phyloP scores from a whole-genome alignment of 2,329 filamentous ascomycete genomes.

The Aspergillus sp. region DNA sequence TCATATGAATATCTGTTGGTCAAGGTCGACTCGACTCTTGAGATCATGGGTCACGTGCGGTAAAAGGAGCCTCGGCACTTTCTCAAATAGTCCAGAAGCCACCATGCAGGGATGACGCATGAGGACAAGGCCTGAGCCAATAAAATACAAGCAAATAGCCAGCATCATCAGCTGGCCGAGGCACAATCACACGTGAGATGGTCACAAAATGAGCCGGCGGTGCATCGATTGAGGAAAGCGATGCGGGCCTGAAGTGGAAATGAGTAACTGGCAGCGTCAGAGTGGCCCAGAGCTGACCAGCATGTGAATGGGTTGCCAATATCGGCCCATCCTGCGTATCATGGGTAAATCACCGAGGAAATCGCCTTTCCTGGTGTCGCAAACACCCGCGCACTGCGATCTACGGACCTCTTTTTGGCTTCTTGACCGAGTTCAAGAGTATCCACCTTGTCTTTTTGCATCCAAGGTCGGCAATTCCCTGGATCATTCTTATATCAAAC shows the following conservation, averaged over 20 bases:
- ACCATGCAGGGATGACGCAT: constrained; percentile 16
- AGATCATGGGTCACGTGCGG: constrained; percentile 10
- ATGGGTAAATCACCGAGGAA: constrained; percentile 4
- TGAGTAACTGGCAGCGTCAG: background rate
- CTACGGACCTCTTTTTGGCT: background rate
- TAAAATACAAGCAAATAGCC: constrained; percentile 8
- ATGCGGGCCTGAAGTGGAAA: background rate
- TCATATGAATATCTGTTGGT: background rate
- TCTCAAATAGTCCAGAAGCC: constrained; percentile 6
- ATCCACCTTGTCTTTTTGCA: constrained; percentile 1
- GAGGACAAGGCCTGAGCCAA: constrained; percentile 11
- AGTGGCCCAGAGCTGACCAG: background rate
- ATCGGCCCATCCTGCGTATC: background rate
- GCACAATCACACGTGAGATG: constrained; percentile 2
- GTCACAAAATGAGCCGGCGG: background rate
- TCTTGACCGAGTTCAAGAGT: constrained; percentile 4
- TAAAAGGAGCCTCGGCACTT: constrained; percentile 20
- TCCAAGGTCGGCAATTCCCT: constrained; percentile 9
- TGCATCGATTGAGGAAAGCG: background rate
- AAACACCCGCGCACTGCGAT: background rate
- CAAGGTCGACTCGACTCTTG: background rate
- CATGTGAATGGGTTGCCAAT: constrained; percentile 6
- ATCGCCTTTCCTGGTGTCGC: background rate
- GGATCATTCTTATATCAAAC: constrained; percentile 19
- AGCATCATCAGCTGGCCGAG: constrained; percentile 12